These are phyloP conservation scores for Elsinoe necatrix DNA, from an alignment of 2,329 filamentous ascomycete genomes.

Conservation along the genomic window DNA sequence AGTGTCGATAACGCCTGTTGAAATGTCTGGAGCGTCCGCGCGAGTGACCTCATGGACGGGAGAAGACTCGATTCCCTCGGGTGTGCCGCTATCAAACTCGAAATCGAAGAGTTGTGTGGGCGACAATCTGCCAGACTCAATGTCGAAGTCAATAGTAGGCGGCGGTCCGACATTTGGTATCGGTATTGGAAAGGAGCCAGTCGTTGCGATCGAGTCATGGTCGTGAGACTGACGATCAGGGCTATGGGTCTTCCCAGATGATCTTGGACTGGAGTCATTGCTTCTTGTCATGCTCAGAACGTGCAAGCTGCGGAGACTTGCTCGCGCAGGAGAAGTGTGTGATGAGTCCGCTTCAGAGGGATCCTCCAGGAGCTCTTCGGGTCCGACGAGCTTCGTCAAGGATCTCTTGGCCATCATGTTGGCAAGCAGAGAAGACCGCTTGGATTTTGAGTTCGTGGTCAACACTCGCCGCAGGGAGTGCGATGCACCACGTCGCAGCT, in stretches of 20 bases:
- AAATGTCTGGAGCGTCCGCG: not conserved
- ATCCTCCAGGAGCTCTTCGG: conserved; percentile 11
- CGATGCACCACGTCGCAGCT: conserved; percentile 5
- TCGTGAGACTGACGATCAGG: not conserved
- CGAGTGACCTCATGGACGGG: not conserved
- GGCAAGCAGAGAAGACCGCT: conserved; percentile 7
- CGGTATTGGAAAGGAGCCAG: not conserved
- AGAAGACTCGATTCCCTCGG: not conserved
- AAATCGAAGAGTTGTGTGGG: not conserved
- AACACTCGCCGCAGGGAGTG: conserved; percentile 6
- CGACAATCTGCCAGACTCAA: conserved; percentile 9
- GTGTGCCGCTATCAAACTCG: not conserved
- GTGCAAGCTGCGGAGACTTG: conserved; percentile 7
- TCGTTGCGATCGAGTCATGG: not conserved
- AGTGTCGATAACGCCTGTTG: not conserved
- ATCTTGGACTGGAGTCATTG: conserved; percentile 1
- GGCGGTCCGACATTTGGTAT: conserved; percentile 6
- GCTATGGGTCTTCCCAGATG: not conserved
- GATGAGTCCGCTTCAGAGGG: not conserved
- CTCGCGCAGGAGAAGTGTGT: conserved; percentile 2
- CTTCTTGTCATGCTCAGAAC: conserved; percentile 2
- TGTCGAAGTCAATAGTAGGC: conserved; percentile 11
- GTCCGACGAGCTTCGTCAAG: conserved; percentile 1
- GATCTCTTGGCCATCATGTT: conserved; percentile 14
- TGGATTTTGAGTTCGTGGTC: conserved; percentile 9